Conservation (phyloP, 2,329 filamentous ascomycete genomes). For the Lasiodiplodia sp. region DNA sequence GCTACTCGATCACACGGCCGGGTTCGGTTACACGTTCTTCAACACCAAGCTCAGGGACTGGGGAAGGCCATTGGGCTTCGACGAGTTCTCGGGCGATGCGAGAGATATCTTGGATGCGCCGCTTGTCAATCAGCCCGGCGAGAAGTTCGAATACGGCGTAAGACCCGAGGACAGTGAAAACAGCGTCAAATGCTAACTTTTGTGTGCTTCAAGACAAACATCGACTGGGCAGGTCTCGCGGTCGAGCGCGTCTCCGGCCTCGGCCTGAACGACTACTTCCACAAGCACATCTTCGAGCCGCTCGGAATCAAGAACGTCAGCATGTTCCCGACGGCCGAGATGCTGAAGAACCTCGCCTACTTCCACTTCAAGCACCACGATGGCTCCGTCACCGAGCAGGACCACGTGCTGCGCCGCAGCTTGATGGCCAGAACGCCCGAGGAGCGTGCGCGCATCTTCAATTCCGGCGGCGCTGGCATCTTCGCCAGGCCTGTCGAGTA, state of each 20-base stretch:
- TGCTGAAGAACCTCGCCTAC: conserved; percentile 63
- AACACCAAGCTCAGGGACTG: conserved; percentile 52
- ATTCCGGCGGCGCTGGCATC: conserved; percentile 68
- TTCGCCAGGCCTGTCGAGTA: conserved; percentile 69
- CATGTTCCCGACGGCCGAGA: conserved; percentile 64
- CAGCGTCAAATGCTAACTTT: too few species aligned
- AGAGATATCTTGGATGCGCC: conserved; percentile 60
- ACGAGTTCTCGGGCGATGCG: conserved; percentile 65
- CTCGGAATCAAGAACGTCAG: conserved; percentile 59
- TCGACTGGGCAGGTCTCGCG: conserved; percentile 60
- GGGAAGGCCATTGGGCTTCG: conserved; percentile 58
- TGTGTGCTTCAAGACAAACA: conserved; percentile 44
- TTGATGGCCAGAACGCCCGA: conserved; percentile 54
- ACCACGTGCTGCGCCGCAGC: conserved; percentile 61
- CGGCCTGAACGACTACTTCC: conserved; percentile 55
- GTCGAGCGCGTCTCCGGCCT: conserved; percentile 55
- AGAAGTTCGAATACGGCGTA: conserved; percentile 65
- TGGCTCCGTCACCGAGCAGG: conserved; percentile 47
- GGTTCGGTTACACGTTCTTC: conserved; percentile 59
- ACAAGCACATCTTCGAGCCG: conserved; percentile 55
- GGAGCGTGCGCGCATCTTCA: conserved; percentile 57
- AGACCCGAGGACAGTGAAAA: conserved; percentile 18
- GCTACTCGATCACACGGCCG: conserved; percentile 60
- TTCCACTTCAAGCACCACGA: conserved; percentile 63
- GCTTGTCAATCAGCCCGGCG: conserved; percentile 69